Evolutionary conservation across 768 basidiomycete species (phyloP).

Genomic region (Exidia glandulosa): DNA sequence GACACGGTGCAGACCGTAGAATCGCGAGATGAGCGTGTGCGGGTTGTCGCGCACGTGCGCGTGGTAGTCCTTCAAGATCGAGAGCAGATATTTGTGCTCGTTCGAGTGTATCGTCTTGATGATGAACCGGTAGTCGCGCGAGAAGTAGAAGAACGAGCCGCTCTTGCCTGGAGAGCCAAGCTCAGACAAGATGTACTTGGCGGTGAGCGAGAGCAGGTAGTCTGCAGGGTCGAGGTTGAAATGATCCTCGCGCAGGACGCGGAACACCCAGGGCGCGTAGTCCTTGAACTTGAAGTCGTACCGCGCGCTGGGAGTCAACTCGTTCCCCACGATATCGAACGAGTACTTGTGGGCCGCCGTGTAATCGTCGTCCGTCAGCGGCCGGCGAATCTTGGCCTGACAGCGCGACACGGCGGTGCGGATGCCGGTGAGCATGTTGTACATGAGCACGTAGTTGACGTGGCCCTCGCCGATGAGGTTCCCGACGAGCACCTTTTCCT

Average conservation of each 20-base stretch:
- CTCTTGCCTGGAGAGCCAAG: constrained; percentile 97
- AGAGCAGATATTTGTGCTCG: constrained; percentile 88
- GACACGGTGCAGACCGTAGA: constrained; percentile 95
- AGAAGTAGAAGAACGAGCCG: constrained; percentile 99
- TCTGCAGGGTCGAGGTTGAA: constrained; percentile 96
- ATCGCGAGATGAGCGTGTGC: constrained; percentile 84
- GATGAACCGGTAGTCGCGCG: constrained; percentile 96
- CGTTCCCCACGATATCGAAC: constrained; percentile 96
- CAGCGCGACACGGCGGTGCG: constrained; percentile 91
- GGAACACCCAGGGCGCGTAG: constrained; percentile 97
- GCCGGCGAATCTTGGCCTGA: constrained; percentile 87
- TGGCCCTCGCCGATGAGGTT: constrained; percentile 98
- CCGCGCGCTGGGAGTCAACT: constrained; percentile 92
- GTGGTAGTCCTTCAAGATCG: constrained; percentile 75
- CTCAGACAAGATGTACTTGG: constrained; percentile 96
- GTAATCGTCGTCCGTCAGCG: constrained; percentile 80
- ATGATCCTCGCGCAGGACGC: constrained; percentile 84
- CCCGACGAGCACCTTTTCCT: constrained; percentile 64
- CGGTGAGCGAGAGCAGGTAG: constrained; percentile 91
- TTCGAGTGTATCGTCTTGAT: constrained; percentile 96
- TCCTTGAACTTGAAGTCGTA: constrained; percentile 99
- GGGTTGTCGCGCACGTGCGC: constrained; percentile 81
- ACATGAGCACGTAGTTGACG: constrained; percentile 98
- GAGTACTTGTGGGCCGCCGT: constrained; percentile 85
- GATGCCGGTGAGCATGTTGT: constrained; percentile 99